Evolutionary conservation across 2,329 filamentous ascomycete species (phyloP).

Genomic region (Didymella lethalis): DNA sequence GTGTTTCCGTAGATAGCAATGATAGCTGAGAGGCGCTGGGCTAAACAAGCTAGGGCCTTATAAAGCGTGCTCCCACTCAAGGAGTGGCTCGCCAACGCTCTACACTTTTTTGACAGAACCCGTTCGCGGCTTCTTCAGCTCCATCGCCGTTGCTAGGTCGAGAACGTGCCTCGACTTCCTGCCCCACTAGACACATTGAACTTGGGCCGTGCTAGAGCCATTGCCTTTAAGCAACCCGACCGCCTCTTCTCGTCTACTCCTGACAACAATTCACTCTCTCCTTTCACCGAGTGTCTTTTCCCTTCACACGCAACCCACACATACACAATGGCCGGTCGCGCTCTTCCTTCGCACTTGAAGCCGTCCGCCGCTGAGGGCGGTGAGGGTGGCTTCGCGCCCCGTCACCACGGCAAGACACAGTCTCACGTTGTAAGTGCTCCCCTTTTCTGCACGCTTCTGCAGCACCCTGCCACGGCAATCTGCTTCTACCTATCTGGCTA

Average conservation of each 20-base stretch:
- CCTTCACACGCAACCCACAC: conserved; percentile 14
- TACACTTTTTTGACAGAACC: conserved; percentile 17
- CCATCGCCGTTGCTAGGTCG: conserved; percentile 28
- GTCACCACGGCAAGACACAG: conserved; percentile 84
- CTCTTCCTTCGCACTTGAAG: conserved; percentile 86
- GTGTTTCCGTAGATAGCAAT: conserved; percentile 14
- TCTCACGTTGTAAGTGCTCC: conserved; percentile 78
- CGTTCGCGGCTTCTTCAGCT: conserved; percentile 18
- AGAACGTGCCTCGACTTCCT: conserved; percentile 31
- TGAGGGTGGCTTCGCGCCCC: conserved; percentile 59
- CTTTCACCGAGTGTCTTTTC: conserved; percentile 22
- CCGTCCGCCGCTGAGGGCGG: conserved; percentile 56
- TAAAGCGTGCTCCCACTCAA: conserved; percentile 25
- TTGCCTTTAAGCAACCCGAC: conserved; percentile 34
- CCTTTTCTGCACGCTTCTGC: conserved; percentile 8
- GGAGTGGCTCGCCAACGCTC: conserved; percentile 14
- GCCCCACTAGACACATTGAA: conserved; percentile 31
- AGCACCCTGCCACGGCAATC: background rate
- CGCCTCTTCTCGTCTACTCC: conserved; percentile 26
- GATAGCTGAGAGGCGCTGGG: conserved; percentile 25
- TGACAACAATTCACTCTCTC: conserved; percentile 25
- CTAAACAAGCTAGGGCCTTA: conserved; percentile 22
- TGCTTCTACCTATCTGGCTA: background rate
- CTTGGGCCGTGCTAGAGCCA: conserved; percentile 22
- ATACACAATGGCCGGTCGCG: conserved; percentile 71